phyloP scores from a whole-genome alignment of 805 yeast genomes.

The Jamesozyma jinghongensis region DNA sequence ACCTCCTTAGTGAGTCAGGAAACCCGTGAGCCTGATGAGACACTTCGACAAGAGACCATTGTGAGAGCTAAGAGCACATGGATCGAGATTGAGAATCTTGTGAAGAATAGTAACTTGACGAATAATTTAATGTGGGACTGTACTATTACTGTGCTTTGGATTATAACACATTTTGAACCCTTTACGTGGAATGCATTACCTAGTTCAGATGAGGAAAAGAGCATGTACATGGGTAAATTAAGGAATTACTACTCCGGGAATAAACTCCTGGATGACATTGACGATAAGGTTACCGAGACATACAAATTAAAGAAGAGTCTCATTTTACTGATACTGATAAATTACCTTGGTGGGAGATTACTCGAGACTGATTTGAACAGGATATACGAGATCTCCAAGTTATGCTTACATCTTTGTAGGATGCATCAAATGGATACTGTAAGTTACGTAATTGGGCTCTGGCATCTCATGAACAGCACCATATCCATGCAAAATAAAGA shows the following conservation, averaged over 20 bases:
- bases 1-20: slow-evolving; percentile 11
- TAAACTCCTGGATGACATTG: slow-evolving; percentile 8
- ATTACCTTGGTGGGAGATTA: slow-evolving; percentile 25
- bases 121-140: slow-evolving; percentile 23
- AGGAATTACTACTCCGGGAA: slow-evolving; percentile 17
- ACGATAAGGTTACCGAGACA: not conserved
- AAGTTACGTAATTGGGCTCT: slow-evolving; percentile 23
- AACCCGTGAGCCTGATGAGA: not conserved
- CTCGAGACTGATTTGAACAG: slow-evolving; percentile 23
- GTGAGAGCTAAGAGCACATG: slow-evolving; percentile 10
- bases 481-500: slow-evolving; percentile 26
- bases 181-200: slow-evolving; percentile 25
- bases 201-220: slow-evolving; percentile 17
- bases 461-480: slow-evolving; percentile 29
- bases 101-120: slow-evolving; percentile 9
- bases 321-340: slow-evolving; percentile 20
- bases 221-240: slow-evolving; percentile 13
- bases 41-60: slow-evolving; percentile 10
- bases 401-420: slow-evolving; percentile 23
- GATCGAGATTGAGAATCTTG: slow-evolving; percentile 12
- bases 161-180: slow-evolving; percentile 26
- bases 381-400: slow-evolving; percentile 20
- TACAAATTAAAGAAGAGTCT: slow-evolving; percentile 21
- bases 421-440: slow-evolving; percentile 15
- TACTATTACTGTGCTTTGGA: slow-evolving; percentile 22